phyloP scores from a whole-genome alignment of 1,139 yeast genomes.

The Pichia cactophila region DNA sequence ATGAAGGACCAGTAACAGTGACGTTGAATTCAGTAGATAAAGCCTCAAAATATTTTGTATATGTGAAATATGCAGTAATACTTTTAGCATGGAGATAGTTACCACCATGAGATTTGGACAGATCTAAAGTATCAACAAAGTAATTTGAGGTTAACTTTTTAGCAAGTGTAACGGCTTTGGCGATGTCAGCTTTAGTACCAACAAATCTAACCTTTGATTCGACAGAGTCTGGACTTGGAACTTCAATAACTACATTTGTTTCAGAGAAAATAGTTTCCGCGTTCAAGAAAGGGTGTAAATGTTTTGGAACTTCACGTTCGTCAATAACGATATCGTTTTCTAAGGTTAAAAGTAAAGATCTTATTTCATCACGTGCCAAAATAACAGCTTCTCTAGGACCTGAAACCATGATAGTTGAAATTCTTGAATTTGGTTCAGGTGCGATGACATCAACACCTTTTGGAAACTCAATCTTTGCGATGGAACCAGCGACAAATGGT shows the following conservation, averaged over 20 bases:
- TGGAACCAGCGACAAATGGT: slow-evolving; percentile 44
- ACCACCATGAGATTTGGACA: slow-evolving; percentile 83
- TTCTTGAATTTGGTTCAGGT: slow-evolving; percentile 27
- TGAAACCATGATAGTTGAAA: slow-evolving; percentile 35
- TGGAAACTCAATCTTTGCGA: slow-evolving; percentile 25
- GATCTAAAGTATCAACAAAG: slow-evolving; percentile 64
- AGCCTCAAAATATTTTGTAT: slow-evolving; percentile 41
- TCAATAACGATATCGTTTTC: slow-evolving; percentile 35
- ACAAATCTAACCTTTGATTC: slow-evolving; percentile 44
- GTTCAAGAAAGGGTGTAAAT: slow-evolving; percentile 42
- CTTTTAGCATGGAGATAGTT: slow-evolving; percentile 68
- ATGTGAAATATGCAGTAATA: slow-evolving; percentile 57
- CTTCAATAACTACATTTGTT: slow-evolving; percentile 56
- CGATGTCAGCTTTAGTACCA: slow-evolving; percentile 52
- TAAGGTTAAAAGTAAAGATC: slow-evolving; percentile 39
- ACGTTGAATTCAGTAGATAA: slow-evolving; percentile 44
- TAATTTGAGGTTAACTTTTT: slow-evolving; percentile 45
- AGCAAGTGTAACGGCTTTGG: slow-evolving; percentile 51
- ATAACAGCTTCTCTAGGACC: slow-evolving; percentile 62
- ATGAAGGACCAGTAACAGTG: slow-evolving; percentile 49
- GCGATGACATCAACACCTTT: slow-evolving; percentile 30
- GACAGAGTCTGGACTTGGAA: slow-evolving; percentile 42
- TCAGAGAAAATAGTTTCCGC: slow-evolving; percentile 38
- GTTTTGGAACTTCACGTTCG: slow-evolving; percentile 40
- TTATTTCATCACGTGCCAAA: slow-evolving; percentile 41